Evolutionary conservation across 495 filamentous ascomycete species (phyloP).

Genomic region (Sabuloglossum arenarium): DNA sequence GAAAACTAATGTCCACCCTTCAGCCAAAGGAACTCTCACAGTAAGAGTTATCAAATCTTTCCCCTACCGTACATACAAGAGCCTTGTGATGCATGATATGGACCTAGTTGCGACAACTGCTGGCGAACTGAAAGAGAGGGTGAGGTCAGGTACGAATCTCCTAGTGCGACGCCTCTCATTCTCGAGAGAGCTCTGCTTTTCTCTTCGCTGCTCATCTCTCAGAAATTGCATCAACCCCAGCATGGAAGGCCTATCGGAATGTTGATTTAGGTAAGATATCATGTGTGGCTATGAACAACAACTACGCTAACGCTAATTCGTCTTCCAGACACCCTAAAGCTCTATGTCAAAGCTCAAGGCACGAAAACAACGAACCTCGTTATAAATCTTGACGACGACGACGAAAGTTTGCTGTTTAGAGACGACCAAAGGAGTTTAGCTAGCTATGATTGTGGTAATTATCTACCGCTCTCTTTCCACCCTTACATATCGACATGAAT

Average conservation of each 20-base stretch:
- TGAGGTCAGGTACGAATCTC: conserved; percentile 8
- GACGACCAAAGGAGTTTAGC: conserved; percentile 12
- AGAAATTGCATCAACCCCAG: conserved; percentile 9
- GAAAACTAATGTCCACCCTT: too few relatives aligned
- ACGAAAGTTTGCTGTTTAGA: conserved; percentile 11
- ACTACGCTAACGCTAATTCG: too few relatives aligned
- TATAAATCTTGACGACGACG: conserved; percentile 17
- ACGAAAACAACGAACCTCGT: conserved; percentile 17
- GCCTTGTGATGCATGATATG: conserved; percentile 13
- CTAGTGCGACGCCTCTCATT: too few relatives aligned
- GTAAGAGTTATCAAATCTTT: conserved; percentile 17
- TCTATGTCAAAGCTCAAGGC: conserved; percentile 16
- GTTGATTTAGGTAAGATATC: conserved; percentile 8
- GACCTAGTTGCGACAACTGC: conserved; percentile 13
- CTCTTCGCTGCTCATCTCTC: too few relatives aligned
- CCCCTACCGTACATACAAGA: conserved; percentile 14
- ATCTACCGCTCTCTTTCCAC: too few relatives aligned
- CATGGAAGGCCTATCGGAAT: conserved; percentile 14
- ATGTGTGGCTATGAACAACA: too few relatives aligned
- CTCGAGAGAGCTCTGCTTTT: too few relatives aligned
- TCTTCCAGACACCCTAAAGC: conserved; percentile 13
- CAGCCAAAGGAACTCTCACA: too few relatives aligned
- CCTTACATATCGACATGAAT: too few relatives aligned
- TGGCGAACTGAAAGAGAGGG: conserved; percentile 13
- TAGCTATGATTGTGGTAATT: conserved; percentile 13